Base-by-base conservation (phyloP, 2,329 filamentous ascomycete species). In the Ampelomyces quisqualis region DNA sequence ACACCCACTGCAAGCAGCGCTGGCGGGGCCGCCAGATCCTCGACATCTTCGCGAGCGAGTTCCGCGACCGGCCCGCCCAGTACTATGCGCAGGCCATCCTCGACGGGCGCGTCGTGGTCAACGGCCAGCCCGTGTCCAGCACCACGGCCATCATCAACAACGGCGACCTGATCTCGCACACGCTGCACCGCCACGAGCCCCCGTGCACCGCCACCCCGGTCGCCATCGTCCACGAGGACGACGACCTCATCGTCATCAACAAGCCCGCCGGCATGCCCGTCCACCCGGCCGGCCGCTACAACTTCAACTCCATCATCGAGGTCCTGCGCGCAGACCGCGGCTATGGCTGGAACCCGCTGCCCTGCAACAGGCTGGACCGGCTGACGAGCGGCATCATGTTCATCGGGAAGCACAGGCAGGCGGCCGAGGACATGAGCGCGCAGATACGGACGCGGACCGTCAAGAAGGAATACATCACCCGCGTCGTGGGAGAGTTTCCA, bases 311-410 rank as follows among this genome's bases (percentile, higher is more conserved):
- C 1, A 80, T 98, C 31, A 79, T 95, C 26, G 90, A 97, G 73
- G 95, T 98, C 53, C 85, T 98, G 80, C 84, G 87, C 55, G 81
- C 87, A 2, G 86, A 95, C 62, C 70, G 81, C 24, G 75, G 77
- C 20, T 70, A 75, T 38, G 68, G 71, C 9, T 85, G 76, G 67
- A 76, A 82, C 43, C 81, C 82, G 1, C 67, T 82, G 40, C 82
- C 93, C 0, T 97, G 91, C 72, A 95, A 98, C 62, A 78, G 93
- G n/a, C 80, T 98, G 19, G 93, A 98, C 65, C 78, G 93, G 37
- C 73, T 98, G 57, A 98, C 93, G 0, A 95, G 89, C 57, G 93
- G 93, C 34, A 87, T 98, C 64, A 97, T 98, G 91, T 98, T 98
- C 68, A 84, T 98, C 56, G 93, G 86, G 19, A 98, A 98, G 71